Conservation (phyloP, 2,329 filamentous ascomycete species). For the Cladosporium halotolerans region DNA sequence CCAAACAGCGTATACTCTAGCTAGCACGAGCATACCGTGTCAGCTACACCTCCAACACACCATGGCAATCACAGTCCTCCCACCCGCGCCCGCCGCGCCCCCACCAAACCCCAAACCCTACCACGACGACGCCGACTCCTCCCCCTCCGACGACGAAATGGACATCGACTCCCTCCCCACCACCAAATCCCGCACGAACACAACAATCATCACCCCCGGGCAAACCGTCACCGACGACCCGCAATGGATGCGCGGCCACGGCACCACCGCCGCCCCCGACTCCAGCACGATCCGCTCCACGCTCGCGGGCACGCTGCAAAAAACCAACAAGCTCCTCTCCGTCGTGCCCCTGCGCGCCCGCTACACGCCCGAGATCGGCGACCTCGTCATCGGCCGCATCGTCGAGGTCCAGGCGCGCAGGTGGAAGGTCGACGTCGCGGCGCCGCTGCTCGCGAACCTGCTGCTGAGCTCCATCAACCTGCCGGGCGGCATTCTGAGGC, state of each 20-base stretch:
- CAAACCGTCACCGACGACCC: slow-evolving; percentile 81
- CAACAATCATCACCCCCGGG: slow-evolving; percentile 75
- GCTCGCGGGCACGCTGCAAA: slow-evolving; percentile 81
- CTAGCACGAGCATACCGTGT: too few species aligned
- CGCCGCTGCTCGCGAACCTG: slow-evolving; percentile 75
- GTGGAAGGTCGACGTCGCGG: slow-evolving; percentile 93
- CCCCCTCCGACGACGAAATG: slow-evolving; percentile 26
- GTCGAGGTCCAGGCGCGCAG: slow-evolving; percentile 87
- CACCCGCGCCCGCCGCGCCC: slow-evolving; percentile 40
- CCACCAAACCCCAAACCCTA: slow-evolving; percentile 22
- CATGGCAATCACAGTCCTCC: slow-evolving; percentile 57
- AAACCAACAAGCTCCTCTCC: slow-evolving; percentile 94
- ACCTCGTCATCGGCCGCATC: slow-evolving; percentile 89
- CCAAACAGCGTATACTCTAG: too few species aligned
- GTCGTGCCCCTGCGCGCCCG: slow-evolving; percentile 84
- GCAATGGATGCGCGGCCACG: slow-evolving; percentile 98
- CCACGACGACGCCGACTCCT: slow-evolving; percentile 29
- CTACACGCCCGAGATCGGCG: slow-evolving; percentile 93
- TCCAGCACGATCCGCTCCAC: slow-evolving; percentile 74
- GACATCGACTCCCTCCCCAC: slow-evolving; percentile 47
- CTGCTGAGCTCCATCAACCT: slow-evolving; percentile 89
- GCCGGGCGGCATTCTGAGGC: slow-evolving; percentile 83
- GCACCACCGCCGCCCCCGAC: slow-evolving; percentile 66
- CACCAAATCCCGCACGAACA: slow-evolving; percentile 24
- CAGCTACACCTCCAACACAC: slow-evolving; percentile 3